Percentiles rank a stretch among this genome's conserved stretches.
Evolutionary conservation across 148 eudicot species (phyloP).

Genomic region (Fallopia convolvulus): DNA sequence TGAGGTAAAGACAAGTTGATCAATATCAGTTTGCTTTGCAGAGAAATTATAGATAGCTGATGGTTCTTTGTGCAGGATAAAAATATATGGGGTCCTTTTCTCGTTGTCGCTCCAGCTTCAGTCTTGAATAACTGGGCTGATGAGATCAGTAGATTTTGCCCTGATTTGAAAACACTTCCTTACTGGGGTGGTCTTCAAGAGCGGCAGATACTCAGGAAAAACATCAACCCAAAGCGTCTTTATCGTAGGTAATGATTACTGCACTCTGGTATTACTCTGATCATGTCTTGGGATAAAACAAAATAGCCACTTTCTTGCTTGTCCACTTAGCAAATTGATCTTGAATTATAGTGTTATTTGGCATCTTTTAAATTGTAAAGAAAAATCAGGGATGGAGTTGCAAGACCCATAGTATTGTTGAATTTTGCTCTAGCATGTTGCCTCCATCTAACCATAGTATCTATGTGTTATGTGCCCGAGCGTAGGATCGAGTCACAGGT

Average conservation of each 20-base stretch:
- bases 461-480: no score
- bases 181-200: conserved; percentile 98
- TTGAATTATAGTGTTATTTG: background rate
- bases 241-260: conserved; percentile 67
- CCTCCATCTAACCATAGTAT: background rate
- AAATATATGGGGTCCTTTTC: conserved; percentile 98
- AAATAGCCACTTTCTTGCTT: background rate
- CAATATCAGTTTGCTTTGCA: background rate
- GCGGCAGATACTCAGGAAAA: conserved; percentile 79
- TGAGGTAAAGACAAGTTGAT: conserved; percentile 49
- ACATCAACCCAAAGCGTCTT: conserved; percentile 91
- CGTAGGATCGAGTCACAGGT: no score
- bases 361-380: background rate
- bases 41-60: conserved; percentile 12
- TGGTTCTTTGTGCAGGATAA: conserved; percentile 53
- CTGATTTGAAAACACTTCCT: conserved; percentile 88
- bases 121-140: conserved; percentile 99
- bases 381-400: background rate
- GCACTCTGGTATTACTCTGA: background rate
- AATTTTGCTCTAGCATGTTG: background rate
- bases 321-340: background rate
- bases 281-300: conserved; percentile 1
- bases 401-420: background rate
- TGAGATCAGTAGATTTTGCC: conserved; percentile 95
- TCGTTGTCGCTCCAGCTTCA: conserved; percentile 97